Conservation (phyloP, 2,329 filamentous ascomycete genomes). For the Phialemonium atrogriseum region DNA sequence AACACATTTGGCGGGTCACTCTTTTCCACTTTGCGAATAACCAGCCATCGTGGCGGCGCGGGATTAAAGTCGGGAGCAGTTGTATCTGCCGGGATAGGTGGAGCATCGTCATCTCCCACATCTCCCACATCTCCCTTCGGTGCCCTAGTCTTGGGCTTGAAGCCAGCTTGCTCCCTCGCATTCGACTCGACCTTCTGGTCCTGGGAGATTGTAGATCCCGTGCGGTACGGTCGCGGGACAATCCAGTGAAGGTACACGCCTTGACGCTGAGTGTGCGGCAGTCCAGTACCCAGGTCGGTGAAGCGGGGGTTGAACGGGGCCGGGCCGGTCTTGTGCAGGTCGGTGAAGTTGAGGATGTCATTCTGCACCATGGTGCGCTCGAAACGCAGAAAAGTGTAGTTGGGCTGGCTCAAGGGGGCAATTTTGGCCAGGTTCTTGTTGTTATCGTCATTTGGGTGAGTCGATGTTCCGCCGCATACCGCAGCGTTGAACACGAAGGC, state of each 20-base stretch:
- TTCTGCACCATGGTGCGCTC: constrained; percentile 23
- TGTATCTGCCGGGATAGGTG: not conserved
- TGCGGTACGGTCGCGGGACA: constrained; percentile 27
- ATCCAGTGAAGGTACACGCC: constrained; percentile 36
- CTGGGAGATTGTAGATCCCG: constrained; percentile 15
- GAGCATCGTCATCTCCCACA: no score
- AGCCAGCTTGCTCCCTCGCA: not conserved
- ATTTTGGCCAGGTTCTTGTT: constrained; percentile 19
- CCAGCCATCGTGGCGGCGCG: constrained; percentile 27
- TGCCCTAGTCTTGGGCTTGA: not conserved
- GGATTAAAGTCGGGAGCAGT: constrained; percentile 6
- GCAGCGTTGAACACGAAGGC: constrained; percentile 19
- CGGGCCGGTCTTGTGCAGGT: constrained; percentile 26
- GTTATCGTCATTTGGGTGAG: not conserved
- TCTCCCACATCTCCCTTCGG: no score
- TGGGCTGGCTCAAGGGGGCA: constrained; percentile 34
- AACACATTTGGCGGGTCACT: constrained; percentile 7
- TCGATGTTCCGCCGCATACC: constrained; percentile 15
- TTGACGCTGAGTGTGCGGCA: constrained; percentile 16
- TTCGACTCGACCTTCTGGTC: not conserved
- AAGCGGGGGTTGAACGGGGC: constrained; percentile 23
- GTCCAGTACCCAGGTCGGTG: constrained; percentile 22
- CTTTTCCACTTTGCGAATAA: constrained; percentile 22
- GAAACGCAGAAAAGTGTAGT: constrained; percentile 34
- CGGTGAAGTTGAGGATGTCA: constrained; percentile 27